A percentile compares a stretch with the other conserved stretches of the same genome.
These are phyloP conservation scores for Aegilops longissima DNA, from an alignment of 176 grass and related monocot genomes.

Conservation along the genomic window DNA sequence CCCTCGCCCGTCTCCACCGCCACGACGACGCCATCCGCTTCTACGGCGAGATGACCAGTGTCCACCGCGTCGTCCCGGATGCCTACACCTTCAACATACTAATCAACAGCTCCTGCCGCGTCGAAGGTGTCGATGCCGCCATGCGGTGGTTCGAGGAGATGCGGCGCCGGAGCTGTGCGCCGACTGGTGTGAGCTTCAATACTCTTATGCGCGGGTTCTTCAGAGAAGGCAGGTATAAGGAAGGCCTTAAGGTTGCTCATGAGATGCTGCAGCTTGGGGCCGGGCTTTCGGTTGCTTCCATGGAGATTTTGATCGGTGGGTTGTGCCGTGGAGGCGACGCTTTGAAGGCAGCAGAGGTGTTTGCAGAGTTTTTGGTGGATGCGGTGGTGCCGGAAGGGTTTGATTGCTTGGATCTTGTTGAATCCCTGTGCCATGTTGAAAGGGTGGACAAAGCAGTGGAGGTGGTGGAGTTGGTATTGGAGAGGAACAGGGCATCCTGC, in stretches of 20 bases:
- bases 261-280: slow-evolving; percentile 78
- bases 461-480: slow-evolving; percentile 47
- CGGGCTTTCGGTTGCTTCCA: slow-evolving; percentile 47
- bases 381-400: slow-evolving; percentile 58
- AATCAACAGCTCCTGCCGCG: slow-evolving; percentile 57
- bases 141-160: slow-evolving; percentile 72
- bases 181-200: slow-evolving; percentile 64
- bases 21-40: slow-evolving; percentile 51
- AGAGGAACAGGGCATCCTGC: slow-evolving; percentile 35
- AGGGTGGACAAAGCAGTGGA: slow-evolving; percentile 51
- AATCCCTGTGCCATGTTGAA: slow-evolving; percentile 42
- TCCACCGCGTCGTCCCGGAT: slow-evolving; percentile 54
- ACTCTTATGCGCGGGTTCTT: slow-evolving; percentile 83
- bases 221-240: slow-evolving; percentile 48
- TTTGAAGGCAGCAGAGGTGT: slow-evolving; percentile 50
- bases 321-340: slow-evolving; percentile 37
- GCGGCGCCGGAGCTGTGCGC: slow-evolving; percentile 43
- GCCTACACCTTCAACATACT: slow-evolving; percentile 77
- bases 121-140: slow-evolving; percentile 44
- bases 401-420: slow-evolving; percentile 56
- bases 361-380: slow-evolving; percentile 49
- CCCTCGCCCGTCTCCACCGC: slow-evolving; percentile 31
- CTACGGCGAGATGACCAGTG: slow-evolving; percentile 56
- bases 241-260: slow-evolving; percentile 58
- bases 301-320: slow-evolving; percentile 69